These are phyloP conservation scores for Cyberlindnera mycetangii DNA, from an alignment of 805 yeast genomes.

Conservation along the genomic window DNA sequence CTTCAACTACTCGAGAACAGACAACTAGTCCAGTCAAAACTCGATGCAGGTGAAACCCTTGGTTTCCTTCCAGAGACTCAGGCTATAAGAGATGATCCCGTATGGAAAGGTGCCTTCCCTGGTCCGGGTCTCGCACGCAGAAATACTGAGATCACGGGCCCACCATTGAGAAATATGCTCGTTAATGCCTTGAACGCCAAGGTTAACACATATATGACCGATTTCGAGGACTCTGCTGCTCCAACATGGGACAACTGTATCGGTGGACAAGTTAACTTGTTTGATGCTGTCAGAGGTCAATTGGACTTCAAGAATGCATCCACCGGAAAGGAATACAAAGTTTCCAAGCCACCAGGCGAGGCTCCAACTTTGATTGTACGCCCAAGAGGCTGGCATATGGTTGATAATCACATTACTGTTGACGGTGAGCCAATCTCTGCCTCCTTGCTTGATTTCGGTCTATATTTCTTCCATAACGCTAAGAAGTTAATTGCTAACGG, in stretches of 20 bases:
- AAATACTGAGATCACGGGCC: slow-evolving; percentile 82
- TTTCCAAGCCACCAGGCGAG: slow-evolving; percentile 43
- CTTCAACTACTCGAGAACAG: slow-evolving; percentile 57
- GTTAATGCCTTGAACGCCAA: slow-evolving; percentile 76
- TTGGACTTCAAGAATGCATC: slow-evolving; percentile 44
- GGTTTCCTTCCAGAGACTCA: slow-evolving; percentile 65
- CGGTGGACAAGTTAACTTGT: slow-evolving; percentile 75
- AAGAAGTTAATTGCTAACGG: slow-evolving; percentile 57
- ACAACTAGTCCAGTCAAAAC: slow-evolving; percentile 50
- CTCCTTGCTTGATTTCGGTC: slow-evolving; percentile 75
- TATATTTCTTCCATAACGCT: slow-evolving; percentile 76
- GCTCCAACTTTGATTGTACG: slow-evolving; percentile 76
- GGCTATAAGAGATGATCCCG: slow-evolving; percentile 63
- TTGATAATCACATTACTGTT: slow-evolving; percentile 64
- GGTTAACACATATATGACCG: slow-evolving; percentile 83
- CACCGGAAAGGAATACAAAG: slow-evolving; percentile 25
- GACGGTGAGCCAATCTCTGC: slow-evolving; percentile 79
- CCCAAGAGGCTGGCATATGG: slow-evolving; percentile 89
- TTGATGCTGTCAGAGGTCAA: slow-evolving; percentile 69
- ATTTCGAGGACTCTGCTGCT: slow-evolving; percentile 81
- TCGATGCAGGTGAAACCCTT: slow-evolving; percentile 57
- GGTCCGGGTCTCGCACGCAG: slow-evolving; percentile 73
- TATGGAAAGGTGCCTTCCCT: slow-evolving; percentile 72
- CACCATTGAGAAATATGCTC: slow-evolving; percentile 75
- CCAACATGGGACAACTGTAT: slow-evolving; percentile 83